Evolutionary conservation across 2,329 filamentous ascomycete species (phyloP).

Genomic region (Corinectria fuckeliana): DNA sequence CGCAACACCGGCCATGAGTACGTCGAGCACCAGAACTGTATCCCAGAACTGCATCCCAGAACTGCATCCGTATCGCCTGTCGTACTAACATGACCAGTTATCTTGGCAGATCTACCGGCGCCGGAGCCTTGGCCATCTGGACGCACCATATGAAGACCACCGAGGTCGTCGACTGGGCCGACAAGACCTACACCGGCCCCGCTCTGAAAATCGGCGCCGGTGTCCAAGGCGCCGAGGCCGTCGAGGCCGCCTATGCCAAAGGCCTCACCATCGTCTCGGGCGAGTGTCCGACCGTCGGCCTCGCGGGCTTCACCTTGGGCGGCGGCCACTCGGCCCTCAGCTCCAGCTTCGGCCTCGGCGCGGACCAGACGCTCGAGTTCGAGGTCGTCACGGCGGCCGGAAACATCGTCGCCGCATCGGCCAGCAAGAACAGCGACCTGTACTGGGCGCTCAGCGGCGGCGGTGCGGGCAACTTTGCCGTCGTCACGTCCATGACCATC

Average conservation of each 20-base stretch:
- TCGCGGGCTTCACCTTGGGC: conserved; percentile 66
- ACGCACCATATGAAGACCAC: conserved; percentile 51
- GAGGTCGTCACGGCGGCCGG: conserved; percentile 63
- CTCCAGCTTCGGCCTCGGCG: conserved; percentile 62
- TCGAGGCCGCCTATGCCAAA: conserved; percentile 52
- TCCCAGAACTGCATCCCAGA: no score
- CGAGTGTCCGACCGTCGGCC: conserved; percentile 61
- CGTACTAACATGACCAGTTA: no score
- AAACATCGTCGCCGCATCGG: conserved; percentile 54
- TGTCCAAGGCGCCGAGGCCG: conserved; percentile 56
- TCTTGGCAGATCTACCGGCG: conserved; percentile 64
- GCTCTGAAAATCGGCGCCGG: conserved; percentile 63
- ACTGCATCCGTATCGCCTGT: no score
- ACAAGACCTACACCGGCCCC: conserved; percentile 53
- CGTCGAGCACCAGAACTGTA: conserved; percentile 9
- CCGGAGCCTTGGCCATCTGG: conserved; percentile 49
- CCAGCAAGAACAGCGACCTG: conserved; percentile 57
- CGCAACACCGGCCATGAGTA: conserved; percentile 62
- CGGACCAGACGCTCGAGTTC: conserved; percentile 64
- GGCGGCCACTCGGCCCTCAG: conserved; percentile 60
- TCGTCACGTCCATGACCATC: conserved; percentile 62
- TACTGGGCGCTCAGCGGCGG: conserved; percentile 70
- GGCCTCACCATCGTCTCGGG: conserved; percentile 60
- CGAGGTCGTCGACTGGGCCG: conserved; percentile 47
- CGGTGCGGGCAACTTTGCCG: conserved; percentile 64